Evolutionary conservation across 1,284 basidiomycete species (phyloP).

Genomic region (Laetiporus sulphureus): DNA sequence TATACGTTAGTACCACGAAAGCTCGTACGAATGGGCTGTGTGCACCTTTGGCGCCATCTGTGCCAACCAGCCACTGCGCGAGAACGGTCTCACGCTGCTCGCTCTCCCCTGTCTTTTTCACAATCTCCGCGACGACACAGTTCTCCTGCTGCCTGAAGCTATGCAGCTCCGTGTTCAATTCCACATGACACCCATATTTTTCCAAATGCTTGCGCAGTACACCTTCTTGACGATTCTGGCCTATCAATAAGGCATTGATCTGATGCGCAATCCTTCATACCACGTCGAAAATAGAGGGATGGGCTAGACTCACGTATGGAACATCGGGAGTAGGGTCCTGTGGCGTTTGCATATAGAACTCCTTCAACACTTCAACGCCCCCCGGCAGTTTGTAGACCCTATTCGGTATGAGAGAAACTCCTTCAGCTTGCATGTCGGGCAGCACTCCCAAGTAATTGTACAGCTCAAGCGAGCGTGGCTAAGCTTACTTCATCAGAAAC

Average conservation of each 20-base stretch:
- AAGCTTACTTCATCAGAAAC: not conserved
- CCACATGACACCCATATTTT: constrained; percentile 20
- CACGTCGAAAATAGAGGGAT: not conserved
- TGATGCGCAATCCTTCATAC: constrained; percentile 3
- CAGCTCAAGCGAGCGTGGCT: constrained; percentile 13
- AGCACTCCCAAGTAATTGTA: constrained; percentile 13
- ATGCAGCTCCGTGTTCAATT: constrained; percentile 23
- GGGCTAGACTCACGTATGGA: constrained; percentile 13
- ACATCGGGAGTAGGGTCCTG: constrained; percentile 10
- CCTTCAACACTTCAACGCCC: constrained; percentile 6
- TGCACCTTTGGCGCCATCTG: constrained; percentile 30
- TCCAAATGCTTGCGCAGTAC: constrained; percentile 23
- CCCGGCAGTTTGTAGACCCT: constrained; percentile 11
- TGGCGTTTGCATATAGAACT: constrained; percentile 4
- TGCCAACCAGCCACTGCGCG: constrained; percentile 25
- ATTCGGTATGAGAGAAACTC: not conserved
- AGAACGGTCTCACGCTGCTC: constrained; percentile 9
- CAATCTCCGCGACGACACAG: constrained; percentile 14
- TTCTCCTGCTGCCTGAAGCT: constrained; percentile 20
- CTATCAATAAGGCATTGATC: constrained; percentile 12
- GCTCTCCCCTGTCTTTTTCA: constrained; percentile 3
- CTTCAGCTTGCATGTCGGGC: constrained; percentile 7
- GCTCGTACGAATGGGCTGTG: not conserved
- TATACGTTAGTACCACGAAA: not conserved
- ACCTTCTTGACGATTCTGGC: constrained; percentile 21